Conservation (phyloP, 306 rosid species). For the Acacia confusa region DNA sequence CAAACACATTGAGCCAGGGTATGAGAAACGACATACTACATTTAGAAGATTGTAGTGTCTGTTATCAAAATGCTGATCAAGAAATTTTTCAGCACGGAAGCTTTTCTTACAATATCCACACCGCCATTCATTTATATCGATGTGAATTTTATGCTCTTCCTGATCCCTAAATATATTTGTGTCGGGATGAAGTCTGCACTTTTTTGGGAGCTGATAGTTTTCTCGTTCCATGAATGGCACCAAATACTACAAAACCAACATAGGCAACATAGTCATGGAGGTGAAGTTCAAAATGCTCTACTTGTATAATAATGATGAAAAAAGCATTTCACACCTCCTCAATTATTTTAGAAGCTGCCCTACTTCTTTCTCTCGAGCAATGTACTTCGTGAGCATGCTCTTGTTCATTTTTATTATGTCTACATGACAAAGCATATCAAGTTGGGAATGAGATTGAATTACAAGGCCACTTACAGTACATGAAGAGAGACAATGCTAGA, state of each 20-base stretch:
- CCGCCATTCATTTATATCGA: constrained; percentile 79
- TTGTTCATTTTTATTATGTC: constrained; percentile 45
- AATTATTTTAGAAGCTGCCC: constrained; percentile 70
- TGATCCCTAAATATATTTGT: constrained; percentile 87
- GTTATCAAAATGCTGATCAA: constrained; percentile 90
- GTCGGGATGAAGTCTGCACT: constrained; percentile 80
- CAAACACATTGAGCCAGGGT: constrained; percentile 35
- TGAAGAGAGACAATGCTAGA: constrained; percentile 9
- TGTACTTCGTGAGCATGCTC: constrained; percentile 63
- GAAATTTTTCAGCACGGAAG: constrained; percentile 84
- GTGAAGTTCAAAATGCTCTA: constrained; percentile 24
- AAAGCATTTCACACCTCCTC: constrained; percentile 54
- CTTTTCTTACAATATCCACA: constrained; percentile 97
- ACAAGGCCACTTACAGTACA: constrained; percentile 5
- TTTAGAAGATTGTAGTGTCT: constrained; percentile 89
- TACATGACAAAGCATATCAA: constrained; percentile 30
- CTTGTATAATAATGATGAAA: not conserved
- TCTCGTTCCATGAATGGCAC: constrained; percentile 79
- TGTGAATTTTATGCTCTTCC: constrained; percentile 79
- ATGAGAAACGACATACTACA: constrained; percentile 59
- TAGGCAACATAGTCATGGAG: constrained; percentile 27
- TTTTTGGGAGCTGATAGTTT: constrained; percentile 57
- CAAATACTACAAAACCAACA: constrained; percentile 61
- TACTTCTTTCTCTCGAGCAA: constrained; percentile 93
- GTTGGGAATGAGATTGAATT: constrained; percentile 13